These are phyloP conservation scores for Pyrenochaeta sp. DNA, from an alignment of 2,329 filamentous ascomycete species.

Conservation along the genomic window DNA sequence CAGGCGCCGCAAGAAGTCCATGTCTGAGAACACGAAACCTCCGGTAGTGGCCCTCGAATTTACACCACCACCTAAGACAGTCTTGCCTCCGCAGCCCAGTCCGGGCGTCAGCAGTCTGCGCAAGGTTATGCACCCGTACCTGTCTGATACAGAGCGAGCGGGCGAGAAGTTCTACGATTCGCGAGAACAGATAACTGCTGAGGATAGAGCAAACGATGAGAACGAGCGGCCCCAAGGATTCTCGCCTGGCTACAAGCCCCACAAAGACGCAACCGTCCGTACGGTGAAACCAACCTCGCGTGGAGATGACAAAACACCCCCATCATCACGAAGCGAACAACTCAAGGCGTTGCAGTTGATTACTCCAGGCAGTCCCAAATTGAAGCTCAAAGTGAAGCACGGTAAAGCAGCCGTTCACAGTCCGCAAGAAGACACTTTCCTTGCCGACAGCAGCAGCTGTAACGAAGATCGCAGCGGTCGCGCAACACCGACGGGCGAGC, in stretches of 20 bases:
- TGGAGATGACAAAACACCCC: slow-evolving; percentile 31
- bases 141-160: slow-evolving; percentile 53
- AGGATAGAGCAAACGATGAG: slow-evolving; percentile 43
- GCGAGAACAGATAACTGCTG: slow-evolving; percentile 35
- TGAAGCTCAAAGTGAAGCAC: slow-evolving; percentile 53
- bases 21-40: slow-evolving; percentile 71
- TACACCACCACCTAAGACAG: slow-evolving; percentile 38
- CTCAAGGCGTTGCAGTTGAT: slow-evolving; percentile 31
- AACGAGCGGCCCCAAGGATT: slow-evolving; percentile 66
- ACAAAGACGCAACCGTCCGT: slow-evolving; percentile 75
- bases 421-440: slow-evolving; percentile 57
- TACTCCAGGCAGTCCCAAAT: slow-evolving; percentile 43
- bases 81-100: slow-evolving; percentile 48
- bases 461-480: slow-evolving; percentile 56
- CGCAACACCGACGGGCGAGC: slow-evolving; percentile 38
- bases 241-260: slow-evolving; percentile 78
- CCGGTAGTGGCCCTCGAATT: slow-evolving; percentile 62
- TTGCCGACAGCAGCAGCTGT: slow-evolving; percentile 62
- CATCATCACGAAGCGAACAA: slow-evolving; percentile 38
- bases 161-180: slow-evolving; percentile 36
- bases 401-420: slow-evolving; percentile 29
- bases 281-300: slow-evolving; percentile 63
- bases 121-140: slow-evolving; percentile 86
- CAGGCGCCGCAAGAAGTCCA: slow-evolving; percentile 88
- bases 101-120: slow-evolving; percentile 78